Base-by-base conservation (phyloP, 148 eudicot species). In the Silene latifolia region DNA sequence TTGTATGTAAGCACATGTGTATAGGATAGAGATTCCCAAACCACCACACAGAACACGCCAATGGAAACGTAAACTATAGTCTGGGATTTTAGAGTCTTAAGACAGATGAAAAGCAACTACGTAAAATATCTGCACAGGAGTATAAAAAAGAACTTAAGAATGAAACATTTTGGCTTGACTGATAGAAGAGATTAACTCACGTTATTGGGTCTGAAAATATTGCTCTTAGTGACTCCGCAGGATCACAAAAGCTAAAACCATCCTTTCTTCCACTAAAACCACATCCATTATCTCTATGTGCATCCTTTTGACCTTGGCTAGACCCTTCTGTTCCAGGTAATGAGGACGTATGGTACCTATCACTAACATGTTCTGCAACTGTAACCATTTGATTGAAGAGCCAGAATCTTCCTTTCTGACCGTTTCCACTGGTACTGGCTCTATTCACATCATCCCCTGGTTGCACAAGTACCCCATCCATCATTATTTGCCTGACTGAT, bases 191-290 rank as follows among this genome's bases (percentile, higher is more conserved):
- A 63, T 7, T 12, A 63, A 87, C 95, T 86, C 78, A 92, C 97
- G 95, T 92, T 42, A 92, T 61, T 75, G 97, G 97, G 85, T 92
- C 97, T 0, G 95, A 88, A 42, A 92, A 88, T 66, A 87, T 86
- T 47, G 79, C 78, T 84, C 91, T 86, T 75, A 92, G 79, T 25
- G 89, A 82, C 72, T 88, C 95, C 80, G 86, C 91, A 0, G 89
- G 85, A 82, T 90, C 93, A 78, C 76, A 79, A 20, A 83, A 67
- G 71, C 39, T 71, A 4, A 73, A 80, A 74, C 76, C 74, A 67
- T 88, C 90, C 81, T 87, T 92, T 76, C 90, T 83, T 83, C 95
- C 91, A 81, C 89, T 85, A 74, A 81, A 80, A 59, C 95, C 89
- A 73, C 91, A 86, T n/a, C 89, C 91, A 78, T 86, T 87, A 73